These are phyloP conservation scores for Stephania cephalantha DNA, from an alignment of 164 flowering plant genomes.

Conservation along the genomic window DNA sequence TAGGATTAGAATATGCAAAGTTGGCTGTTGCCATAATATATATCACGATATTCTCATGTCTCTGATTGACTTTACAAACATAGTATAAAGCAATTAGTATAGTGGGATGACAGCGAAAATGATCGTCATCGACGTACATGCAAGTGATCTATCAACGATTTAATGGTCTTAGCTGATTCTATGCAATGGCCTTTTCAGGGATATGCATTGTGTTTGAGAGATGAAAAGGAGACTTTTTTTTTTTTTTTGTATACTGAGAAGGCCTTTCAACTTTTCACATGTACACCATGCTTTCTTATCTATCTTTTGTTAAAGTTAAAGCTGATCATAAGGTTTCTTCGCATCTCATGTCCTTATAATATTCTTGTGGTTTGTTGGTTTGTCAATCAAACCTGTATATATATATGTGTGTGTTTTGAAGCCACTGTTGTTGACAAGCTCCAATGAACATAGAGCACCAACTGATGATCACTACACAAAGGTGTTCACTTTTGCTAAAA, in stretches of 20 bases:
- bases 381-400: neutral
- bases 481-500: neutral
- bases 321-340: neutral
- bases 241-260: neutral
- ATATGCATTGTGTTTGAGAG: slow-evolving; percentile 5
- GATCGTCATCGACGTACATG: neutral
- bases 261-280: slow-evolving; percentile 10
- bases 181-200: neutral
- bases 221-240: slow-evolving; percentile 4
- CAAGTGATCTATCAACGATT: neutral
- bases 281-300: neutral
- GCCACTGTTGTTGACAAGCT: neutral
- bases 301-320: slow-evolving; percentile 9
- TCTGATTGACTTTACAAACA: neutral
- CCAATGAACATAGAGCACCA: slow-evolving; percentile 1
- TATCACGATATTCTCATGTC: slow-evolving; percentile 10
- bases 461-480: neutral
- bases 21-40: neutral
- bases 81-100: neutral
- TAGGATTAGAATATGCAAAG: neutral
- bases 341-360: slow-evolving; percentile 1
- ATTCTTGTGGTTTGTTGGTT: slow-evolving; percentile 2
- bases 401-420: neutral
- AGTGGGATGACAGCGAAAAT: neutral
- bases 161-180: neutral